Evolutionary conservation across 352 stramenopile species (phyloP), one percentile per base, ranked within the genome.

Genomic region (Phytophthora ohioensis): DNA sequence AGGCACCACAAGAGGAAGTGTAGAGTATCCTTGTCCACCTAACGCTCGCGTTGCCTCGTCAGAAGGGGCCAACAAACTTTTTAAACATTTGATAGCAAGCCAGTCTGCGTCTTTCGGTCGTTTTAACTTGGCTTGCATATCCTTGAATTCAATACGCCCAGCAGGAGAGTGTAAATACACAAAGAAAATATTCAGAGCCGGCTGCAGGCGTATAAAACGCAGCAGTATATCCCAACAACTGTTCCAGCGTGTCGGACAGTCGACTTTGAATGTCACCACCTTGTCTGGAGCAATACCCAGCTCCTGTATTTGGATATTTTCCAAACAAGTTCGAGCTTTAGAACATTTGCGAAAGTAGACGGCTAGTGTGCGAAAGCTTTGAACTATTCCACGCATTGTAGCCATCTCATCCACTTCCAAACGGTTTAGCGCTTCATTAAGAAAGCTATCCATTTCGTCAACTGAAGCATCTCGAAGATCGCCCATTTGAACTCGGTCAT

Each of bases 341-440:
- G 64, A 39, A 9, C 47, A 71, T 27, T 62, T 71, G 17, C 49
- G 17, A 31, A 71, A 71, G 32, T 71, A 61, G 6, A 66, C 48
- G 15, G 56, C 56, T 27, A 56, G 17, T 2, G 47, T 61, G 13
- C 55, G 38, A 66, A 71, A 71, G 1, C 6, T 47, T 35, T 66
- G 64, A 3, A 71, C 64, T 39, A 71, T 39, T 35, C 6, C 21
- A 56, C 49, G 57, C 51, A 71, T 36, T 15, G 27, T 27, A 9
- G 53, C 55, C 35, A 71, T 35, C 13, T 66, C 34, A 34, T 61
- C 34, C 34, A 11, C 30, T 15, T 42, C 31, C n/a, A 48, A 27
- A 42, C 17, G 17, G 17, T 21, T 21, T 21, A 21, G 17, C 17
- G 56, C 60, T 32, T 35, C 11, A 34, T 47, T 47, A 31, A 64